Base-by-base conservation (phyloP, 1,284 basidiomycete genomes). In the Trichosporon ovoides region DNA sequence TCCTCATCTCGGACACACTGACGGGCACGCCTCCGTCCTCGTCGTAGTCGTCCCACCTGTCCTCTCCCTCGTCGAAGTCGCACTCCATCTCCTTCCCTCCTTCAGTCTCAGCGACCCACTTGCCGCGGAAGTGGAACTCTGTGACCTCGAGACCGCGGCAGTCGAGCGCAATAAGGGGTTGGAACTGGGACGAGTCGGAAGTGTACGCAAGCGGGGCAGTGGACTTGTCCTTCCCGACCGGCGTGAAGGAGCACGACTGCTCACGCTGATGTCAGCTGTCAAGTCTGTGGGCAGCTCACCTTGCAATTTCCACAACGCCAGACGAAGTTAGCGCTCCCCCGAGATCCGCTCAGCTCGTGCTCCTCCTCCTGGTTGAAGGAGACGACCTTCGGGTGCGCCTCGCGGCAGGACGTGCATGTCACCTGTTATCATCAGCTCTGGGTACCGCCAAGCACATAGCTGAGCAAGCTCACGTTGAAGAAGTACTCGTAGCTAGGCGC, bases 11-110 rank as follows among this genome's bases (percentile, higher is more conserved):
- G 55, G 68, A 70, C 3, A 76, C 62, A 3, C 69, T 70, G 12
- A 77, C 72, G 6, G 74, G 66, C 53, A 52, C 60, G 9, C 63
- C 68, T 2, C 65, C 67, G 38, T 66, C 66, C 63, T 77, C 76
- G 62, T 78, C 76, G 57, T 78, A 78, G 65, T 78, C 76, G 60
- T 78, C 76, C 75, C 75, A 78, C 36, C 76, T 53, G 19, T 70
- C 76, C 54, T 77, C 74, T 40, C 68, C 65, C 50, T 72, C 72
- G 49, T 76, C 74, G 59, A 75, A 67, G 60, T 78, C 75, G 56
- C 76, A 69, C 36, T 71, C 68, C 49, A 78, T 76, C 31, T 43
- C 33, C n/a, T 58, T 64, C 14, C 66, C 68, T 38, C 65, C 63
- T 37, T 68, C 62, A 58, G 66, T 62, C 52, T 58, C 57, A 33